These are phyloP conservation scores for Dictyostelium citrinum DNA, from an alignment of 78 protist genomes.

Conservation along the genomic window DNA sequence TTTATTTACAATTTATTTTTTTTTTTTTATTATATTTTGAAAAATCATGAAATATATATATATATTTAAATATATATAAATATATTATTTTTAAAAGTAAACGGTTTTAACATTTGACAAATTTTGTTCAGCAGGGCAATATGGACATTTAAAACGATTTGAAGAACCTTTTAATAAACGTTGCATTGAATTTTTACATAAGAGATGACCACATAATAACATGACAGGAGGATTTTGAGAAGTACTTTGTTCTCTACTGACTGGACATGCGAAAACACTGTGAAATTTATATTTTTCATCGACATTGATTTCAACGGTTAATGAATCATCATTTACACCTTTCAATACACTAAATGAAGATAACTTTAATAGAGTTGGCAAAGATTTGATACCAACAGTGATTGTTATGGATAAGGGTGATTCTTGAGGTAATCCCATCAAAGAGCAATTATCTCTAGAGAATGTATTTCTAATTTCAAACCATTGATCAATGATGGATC, in stretches of 20 bases:
- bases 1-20: not conserved
- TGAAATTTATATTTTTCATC: slow-evolving; percentile 74
- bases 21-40: not conserved
- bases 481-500: slow-evolving; percentile 47
- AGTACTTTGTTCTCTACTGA: slow-evolving; percentile 85
- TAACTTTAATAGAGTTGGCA: slow-evolving; percentile 79
- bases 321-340: slow-evolving; percentile 51
- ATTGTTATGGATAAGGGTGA: slow-evolving; percentile 63
- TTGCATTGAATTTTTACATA: slow-evolving; percentile 60
- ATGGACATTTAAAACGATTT: slow-evolving; percentile 88
- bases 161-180: slow-evolving; percentile 77
- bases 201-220: slow-evolving; percentile 88
- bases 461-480: slow-evolving; percentile 18
- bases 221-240: slow-evolving; percentile 87
- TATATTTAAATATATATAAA: too few relatives aligned
- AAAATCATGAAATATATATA: too few relatives aligned
- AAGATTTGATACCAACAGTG: slow-evolving; percentile 73
- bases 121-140: slow-evolving; percentile 86
- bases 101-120: slow-evolving; percentile 43
- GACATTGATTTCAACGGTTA: slow-evolving; percentile 54
- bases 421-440: slow-evolving; percentile 66
- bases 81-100: not conserved
- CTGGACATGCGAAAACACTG: slow-evolving; percentile 91
- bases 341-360: slow-evolving; percentile 43
- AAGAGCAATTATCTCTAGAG: slow-evolving; percentile 1